Percentiles rank a stretch among this genome's conserved stretches.
Evolutionary conservation across 1,139 yeast genomes (phyloP).

Genomic region (Yamadazyma songkhlaensis): DNA sequence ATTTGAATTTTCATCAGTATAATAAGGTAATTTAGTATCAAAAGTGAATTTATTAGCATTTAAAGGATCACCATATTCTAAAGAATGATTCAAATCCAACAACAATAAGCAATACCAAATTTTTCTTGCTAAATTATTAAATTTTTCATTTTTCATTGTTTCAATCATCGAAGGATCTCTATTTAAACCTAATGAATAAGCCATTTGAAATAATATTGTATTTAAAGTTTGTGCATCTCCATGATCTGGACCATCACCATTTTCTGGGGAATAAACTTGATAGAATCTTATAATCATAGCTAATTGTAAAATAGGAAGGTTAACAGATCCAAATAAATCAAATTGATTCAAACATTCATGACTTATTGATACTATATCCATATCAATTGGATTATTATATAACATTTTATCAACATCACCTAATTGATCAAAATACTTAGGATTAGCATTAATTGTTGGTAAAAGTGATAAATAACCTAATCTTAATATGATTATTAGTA

Average conservation of each 20-base stretch:
- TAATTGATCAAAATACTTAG: slow-evolving; percentile 16
- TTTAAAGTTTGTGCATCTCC: slow-evolving; percentile 42
- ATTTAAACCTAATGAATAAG: slow-evolving; percentile 44
- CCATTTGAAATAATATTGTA: slow-evolving; percentile 41
- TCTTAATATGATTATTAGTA: slow-evolving; percentile 25
- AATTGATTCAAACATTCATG: slow-evolving; percentile 39
- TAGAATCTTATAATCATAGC: slow-evolving; percentile 38
- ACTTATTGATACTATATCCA: slow-evolving; percentile 33
- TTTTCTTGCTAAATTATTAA: slow-evolving; percentile 27
- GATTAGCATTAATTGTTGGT: slow-evolving; percentile 16
- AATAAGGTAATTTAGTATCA: slow-evolving; percentile 33
- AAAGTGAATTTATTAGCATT: slow-evolving; percentile 25
- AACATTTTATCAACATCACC: slow-evolving; percentile 5
- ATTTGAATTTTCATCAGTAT: slow-evolving; percentile 19
- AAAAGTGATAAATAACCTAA: slow-evolving; percentile 30
- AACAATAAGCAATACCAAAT: slow-evolving; percentile 19
- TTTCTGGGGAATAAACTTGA: slow-evolving; percentile 45
- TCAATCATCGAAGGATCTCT: slow-evolving; percentile 35
- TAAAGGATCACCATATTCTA: slow-evolving; percentile 39
- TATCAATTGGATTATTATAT: slow-evolving; percentile 18
- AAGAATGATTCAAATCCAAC: slow-evolving; percentile 36
- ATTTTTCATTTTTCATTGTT: slow-evolving; percentile 17
- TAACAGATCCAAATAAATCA: slow-evolving; percentile 33
- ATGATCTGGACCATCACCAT: slow-evolving; percentile 48
- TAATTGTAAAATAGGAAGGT: slow-evolving; percentile 50